Percentiles rank a stretch among this genome's conserved stretches.
Conservation (phyloP, 192 early-diverging fungal species). For the Coemansia sp. region DNA sequence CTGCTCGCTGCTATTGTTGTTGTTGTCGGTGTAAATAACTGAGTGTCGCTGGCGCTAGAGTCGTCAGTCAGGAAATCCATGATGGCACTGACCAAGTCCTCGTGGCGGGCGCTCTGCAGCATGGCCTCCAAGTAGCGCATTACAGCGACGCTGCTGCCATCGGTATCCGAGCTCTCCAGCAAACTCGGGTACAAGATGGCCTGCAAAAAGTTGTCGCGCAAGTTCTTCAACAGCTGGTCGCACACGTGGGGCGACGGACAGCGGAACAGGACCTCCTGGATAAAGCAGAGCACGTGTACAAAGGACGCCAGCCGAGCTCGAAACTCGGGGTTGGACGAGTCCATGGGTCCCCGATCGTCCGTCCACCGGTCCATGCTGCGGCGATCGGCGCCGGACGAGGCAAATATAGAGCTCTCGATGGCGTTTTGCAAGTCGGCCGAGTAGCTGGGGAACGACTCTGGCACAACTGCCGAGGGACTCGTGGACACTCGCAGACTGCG, state of each 20-base stretch:
- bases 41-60: slow-evolving; percentile 57
- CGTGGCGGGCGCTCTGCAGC: slow-evolving; percentile 72
- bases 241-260: slow-evolving; percentile 45
- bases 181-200: slow-evolving; percentile 87
- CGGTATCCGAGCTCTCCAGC: slow-evolving; percentile 86
- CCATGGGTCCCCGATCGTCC: slow-evolving; percentile 68
- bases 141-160: slow-evolving; percentile 86
- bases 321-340: slow-evolving; percentile 62
- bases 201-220: slow-evolving; percentile 81
- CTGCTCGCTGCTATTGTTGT: no score
- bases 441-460: slow-evolving; percentile 54
- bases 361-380: slow-evolving; percentile 71
- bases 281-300: slow-evolving; percentile 34
- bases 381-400: slow-evolving; percentile 67
- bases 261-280: slow-evolving; percentile 48
- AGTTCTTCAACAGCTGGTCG: slow-evolving; percentile 62
- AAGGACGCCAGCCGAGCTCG: slow-evolving; percentile 42
- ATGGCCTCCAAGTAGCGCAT: slow-evolving; percentile 90
- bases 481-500: slow-evolving; percentile 65
- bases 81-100: slow-evolving; percentile 73
- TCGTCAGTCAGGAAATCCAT: slow-evolving; percentile 79
- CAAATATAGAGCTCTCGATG: slow-evolving; percentile 63
- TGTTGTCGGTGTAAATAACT: neutral
- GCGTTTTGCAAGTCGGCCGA: slow-evolving; percentile 50
- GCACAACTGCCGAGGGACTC: slow-evolving; percentile 41